phyloP scores from a whole-genome alignment of 495 filamentous ascomycete genomes.

The Hypoxylon rickii region DNA sequence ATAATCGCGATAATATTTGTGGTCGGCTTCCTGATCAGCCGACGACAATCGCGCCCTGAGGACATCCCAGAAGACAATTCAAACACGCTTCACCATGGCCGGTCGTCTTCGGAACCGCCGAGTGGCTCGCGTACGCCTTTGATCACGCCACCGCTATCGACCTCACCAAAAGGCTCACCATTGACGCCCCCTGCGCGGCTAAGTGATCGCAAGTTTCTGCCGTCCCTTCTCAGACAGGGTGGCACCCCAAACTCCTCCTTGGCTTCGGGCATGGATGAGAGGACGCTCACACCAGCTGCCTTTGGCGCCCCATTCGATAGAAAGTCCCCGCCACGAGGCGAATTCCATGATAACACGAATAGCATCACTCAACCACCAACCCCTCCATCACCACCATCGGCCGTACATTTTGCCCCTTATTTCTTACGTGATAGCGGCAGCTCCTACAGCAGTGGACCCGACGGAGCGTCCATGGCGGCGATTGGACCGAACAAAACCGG shows the following conservation, averaged over 20 bases:
- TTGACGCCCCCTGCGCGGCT: slow-evolving; percentile 50
- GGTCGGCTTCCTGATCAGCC: slow-evolving; percentile 40
- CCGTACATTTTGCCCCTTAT: slow-evolving; percentile 20
- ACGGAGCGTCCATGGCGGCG: slow-evolving; percentile 16
- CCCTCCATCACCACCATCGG: slow-evolving; percentile 17
- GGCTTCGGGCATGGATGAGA: slow-evolving; percentile 3
- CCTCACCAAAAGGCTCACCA: slow-evolving; percentile 25
- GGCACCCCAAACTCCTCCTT: slow-evolving; percentile 32
- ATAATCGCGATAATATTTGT: slow-evolving; percentile 43
- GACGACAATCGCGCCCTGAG: slow-evolving; percentile 32
- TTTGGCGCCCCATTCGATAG: slow-evolving; percentile 40
- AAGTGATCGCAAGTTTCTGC: slow-evolving; percentile 48
- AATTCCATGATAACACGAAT: slow-evolving; percentile 23
- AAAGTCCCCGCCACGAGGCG: slow-evolving; percentile 35
- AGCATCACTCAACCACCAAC: slow-evolving; percentile 12
- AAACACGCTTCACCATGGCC: slow-evolving; percentile 19
- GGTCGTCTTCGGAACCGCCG: slow-evolving; percentile 24
- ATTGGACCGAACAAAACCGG: slow-evolving; percentile 20
- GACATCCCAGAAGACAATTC: slow-evolving; percentile 13
- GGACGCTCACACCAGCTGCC: slow-evolving; percentile 32
- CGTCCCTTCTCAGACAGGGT: slow-evolving; percentile 41
- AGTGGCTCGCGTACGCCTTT: slow-evolving; percentile 45
- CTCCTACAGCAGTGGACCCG: slow-evolving; percentile 26
- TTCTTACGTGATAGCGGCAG: slow-evolving; percentile 29
- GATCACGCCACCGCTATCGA: slow-evolving; percentile 42